These are phyloP conservation scores for Moesziomyces antarcticus DNA, from an alignment of 1,284 basidiomycete species.

Conservation along the genomic window DNA sequence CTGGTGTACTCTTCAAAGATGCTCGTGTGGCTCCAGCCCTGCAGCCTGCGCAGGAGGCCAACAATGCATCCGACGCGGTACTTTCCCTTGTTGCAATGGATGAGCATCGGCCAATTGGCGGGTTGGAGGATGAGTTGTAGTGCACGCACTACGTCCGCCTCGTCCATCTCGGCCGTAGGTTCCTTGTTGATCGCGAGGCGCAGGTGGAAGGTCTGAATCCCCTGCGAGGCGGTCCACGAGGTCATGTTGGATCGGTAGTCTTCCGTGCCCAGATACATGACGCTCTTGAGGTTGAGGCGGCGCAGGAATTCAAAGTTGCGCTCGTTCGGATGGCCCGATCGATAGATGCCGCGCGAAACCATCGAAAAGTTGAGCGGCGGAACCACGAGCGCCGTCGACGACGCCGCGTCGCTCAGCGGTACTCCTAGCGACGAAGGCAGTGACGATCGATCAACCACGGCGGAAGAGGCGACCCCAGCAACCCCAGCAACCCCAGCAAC, in stretches of 20 bases:
- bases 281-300: slow-evolving; percentile 57
- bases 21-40: slow-evolving; percentile 65
- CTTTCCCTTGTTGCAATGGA: slow-evolving; percentile 68
- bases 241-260: slow-evolving; percentile 62
- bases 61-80: slow-evolving; percentile 64
- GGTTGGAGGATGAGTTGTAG: slow-evolving; percentile 52
- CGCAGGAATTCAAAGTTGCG: slow-evolving; percentile 64
- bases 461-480: not conserved
- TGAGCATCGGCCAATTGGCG: slow-evolving; percentile 58
- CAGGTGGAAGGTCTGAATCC: slow-evolving; percentile 59
- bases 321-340: slow-evolving; percentile 66
- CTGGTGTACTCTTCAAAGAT: slow-evolving; percentile 66
- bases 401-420: slow-evolving; percentile 5
- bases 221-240: slow-evolving; percentile 40
- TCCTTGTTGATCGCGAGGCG: slow-evolving; percentile 65
- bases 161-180: slow-evolving; percentile 65
- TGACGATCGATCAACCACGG: not conserved
- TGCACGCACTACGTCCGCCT: slow-evolving; percentile 48
- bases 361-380: slow-evolving; percentile 67
- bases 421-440: not conserved
- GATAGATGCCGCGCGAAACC: slow-evolving; percentile 63
- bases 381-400: slow-evolving; percentile 47
- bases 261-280: slow-evolving; percentile 64
- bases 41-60: slow-evolving; percentile 59
- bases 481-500: not conserved